Evolutionary conservation across 1,139 yeast species (phyloP), one percentile per base, ranked within the genome.

Genomic region (Pichia sp.): DNA sequence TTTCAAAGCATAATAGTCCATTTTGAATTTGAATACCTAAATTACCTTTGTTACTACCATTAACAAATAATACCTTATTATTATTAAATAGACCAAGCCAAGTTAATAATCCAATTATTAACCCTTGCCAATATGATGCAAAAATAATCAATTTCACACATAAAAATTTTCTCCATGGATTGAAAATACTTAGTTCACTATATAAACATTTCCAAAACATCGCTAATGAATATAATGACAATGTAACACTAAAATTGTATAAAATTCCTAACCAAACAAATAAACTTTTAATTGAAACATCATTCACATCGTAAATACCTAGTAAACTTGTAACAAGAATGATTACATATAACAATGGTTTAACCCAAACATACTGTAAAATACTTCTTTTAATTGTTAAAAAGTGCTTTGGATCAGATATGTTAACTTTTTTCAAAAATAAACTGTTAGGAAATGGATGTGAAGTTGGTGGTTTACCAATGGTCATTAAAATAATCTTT

Each of bases 71-170:
- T 3, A 14, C 9, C 16, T 70, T 68, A 25, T 65, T 62, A 45
- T 66, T 64, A 14, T 66, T 66, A 25, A 89, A 71, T 0, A 79
- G 58, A 1, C 86, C 83, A 44, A 81, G 67, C 60, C 76, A 75
- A 57, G 77, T 81, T 42, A 88, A 63, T 1, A 86, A 66, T 0
- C 88, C 82, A 47, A 93, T 73, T 0, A 84, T 62, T 29, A 91
- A 75, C 0, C 96, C 93, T 67, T 93, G 99, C 99, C 99, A 93
- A 67, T 90, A 93, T 19, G 96, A 87, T 39, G 96, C 97, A 74
- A 93, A 93, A 53, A 95, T 91, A 53, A 93, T 88, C 58, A 90
- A 75, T 67, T 93, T 93, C 50, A 93, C 96, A 71, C 97, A 90
- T 45, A 95, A 68, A 66, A 93, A 93, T 68, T 95, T 95, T 11